phyloP scores from a whole-genome alignment of 805 yeast species.

The Pichia gijzeniarum region DNA sequence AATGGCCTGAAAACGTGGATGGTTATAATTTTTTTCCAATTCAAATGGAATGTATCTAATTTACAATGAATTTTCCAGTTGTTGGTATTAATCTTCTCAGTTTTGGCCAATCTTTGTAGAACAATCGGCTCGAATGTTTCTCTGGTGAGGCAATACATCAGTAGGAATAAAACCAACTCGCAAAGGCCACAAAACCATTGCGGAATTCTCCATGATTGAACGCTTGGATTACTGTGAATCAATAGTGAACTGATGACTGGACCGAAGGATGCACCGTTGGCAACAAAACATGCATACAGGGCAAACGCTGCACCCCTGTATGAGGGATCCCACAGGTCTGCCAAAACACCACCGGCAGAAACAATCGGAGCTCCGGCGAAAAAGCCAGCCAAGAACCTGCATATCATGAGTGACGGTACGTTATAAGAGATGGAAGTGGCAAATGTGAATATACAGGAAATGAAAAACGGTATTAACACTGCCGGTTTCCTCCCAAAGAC shows the following conservation, averaged over 20 bases:
- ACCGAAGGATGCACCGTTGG: constrained; percentile 65
- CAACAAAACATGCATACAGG: constrained; percentile 43
- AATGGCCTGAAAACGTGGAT: constrained; percentile 34
- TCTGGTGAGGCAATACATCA: constrained; percentile 30
- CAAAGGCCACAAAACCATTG: constrained; percentile 44
- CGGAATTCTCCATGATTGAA: constrained; percentile 52
- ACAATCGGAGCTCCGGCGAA: constrained; percentile 57
- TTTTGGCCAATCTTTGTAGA: constrained; percentile 23
- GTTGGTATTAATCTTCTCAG: constrained; percentile 21
- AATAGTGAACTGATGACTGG: constrained; percentile 49
- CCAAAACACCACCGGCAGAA: constrained; percentile 52
- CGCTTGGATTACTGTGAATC: constrained; percentile 35
- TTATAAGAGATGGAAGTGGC: constrained; percentile 47
- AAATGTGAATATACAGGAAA: constrained; percentile 38
- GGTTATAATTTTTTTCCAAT: constrained; percentile 21
- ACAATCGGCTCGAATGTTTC: constrained; percentile 38
- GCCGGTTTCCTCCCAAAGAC: constrained; percentile 38
- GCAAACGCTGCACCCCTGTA: constrained; percentile 48
- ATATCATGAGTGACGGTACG: constrained; percentile 43
- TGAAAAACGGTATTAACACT: constrained; percentile 36
- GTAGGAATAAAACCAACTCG: constrained; percentile 29
- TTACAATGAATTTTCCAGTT: constrained; percentile 30
- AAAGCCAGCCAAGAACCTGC: constrained; percentile 54
- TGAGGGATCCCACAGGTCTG: constrained; percentile 47
- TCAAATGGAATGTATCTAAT: constrained; percentile 20